These are phyloP conservation scores for Kodamaea laetipori DNA, from an alignment of 805 yeast genomes.

Conservation along the genomic window DNA sequence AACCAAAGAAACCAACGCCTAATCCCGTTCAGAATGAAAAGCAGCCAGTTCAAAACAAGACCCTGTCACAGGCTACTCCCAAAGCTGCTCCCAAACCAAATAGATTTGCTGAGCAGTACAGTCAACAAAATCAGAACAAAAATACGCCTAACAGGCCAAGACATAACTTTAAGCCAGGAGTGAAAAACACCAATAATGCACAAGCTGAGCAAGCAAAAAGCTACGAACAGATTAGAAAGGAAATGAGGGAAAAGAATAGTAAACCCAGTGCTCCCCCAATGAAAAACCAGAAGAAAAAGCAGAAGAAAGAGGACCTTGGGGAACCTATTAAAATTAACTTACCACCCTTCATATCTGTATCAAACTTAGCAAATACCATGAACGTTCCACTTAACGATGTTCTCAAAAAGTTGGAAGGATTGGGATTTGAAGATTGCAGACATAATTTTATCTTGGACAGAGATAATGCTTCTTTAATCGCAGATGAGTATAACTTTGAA, in stretches of 20 bases:
- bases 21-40: too few relatives aligned
- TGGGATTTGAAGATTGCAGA: constrained; percentile 75
- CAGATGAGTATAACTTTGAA: constrained; percentile 84
- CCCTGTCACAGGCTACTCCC: not conserved
- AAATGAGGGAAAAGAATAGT: constrained; percentile 19
- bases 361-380: constrained; percentile 74
- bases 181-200: not conserved
- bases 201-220: constrained; percentile 12
- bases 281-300: constrained; percentile 11
- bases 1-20: constrained; percentile 8
- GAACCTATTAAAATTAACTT: constrained; percentile 42
- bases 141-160: constrained; percentile 1
- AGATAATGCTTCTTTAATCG: constrained; percentile 83
- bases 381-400: constrained; percentile 64
- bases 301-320: constrained; percentile 13
- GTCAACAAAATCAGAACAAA: constrained; percentile 8
- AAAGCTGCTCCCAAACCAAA: constrained; percentile 23
- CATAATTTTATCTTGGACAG: constrained; percentile 80
- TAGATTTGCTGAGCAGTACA: constrained; percentile 36
- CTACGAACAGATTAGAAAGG: constrained; percentile 22
- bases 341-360: constrained; percentile 78
- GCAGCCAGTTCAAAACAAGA: not conserved
- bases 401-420: constrained; percentile 53
- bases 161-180: constrained; percentile 2
- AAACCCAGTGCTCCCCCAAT: constrained; percentile 10